Base-by-base conservation (phyloP, 208 protist species). In the Trypanosomatidae sp. region DNA sequence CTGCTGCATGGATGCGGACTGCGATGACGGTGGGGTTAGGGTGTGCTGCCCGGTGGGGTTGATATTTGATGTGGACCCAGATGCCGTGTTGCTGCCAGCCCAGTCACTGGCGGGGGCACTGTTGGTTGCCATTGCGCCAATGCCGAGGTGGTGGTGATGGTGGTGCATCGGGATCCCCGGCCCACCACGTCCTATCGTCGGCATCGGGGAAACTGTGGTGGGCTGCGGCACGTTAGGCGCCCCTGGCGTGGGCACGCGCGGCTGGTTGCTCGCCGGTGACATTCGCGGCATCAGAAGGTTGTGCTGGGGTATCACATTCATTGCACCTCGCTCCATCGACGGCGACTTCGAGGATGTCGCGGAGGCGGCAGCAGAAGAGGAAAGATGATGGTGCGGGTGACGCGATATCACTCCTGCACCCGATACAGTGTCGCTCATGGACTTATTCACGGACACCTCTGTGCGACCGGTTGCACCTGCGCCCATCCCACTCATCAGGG, bases 141-240 rank as follows among this genome's bases (percentile, higher is more conserved):
- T 49, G 33, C 68, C 68, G 22, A 72, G 59, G 33, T 81, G 78
- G 12, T 84, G 77, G 53, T 86, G 82, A 44, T 86, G 73, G 30
- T 83, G 77, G 36, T 80, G 77, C 47, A 76, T 79, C 28, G 55
- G 44, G 13, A 76, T 79, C 44, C 58, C 46, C 50, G 47, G 55
- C 25, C 62, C 68, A 12, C 62, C 30, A 2, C 66, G 78, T 55
- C 56, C 53, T 2, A 68, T 67, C 22, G 59, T 50, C 50, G 77
- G 77, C 64, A 65, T 49, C 15, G 68, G 17, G 41, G 68, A 60
- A n/a, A 22, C 55, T 46, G 69, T 71, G 30, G 62, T 56, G 12
- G 66, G 12, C 17, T 59, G 28, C 19, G 62, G 41, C 25, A 53
- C 64, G n/a, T 28, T 25, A 15, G 67, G 7, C 30, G 62, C 62